Conservation (phyloP, 2,329 filamentous ascomycete genomes). For the Hirsutella minnesotensis region DNA sequence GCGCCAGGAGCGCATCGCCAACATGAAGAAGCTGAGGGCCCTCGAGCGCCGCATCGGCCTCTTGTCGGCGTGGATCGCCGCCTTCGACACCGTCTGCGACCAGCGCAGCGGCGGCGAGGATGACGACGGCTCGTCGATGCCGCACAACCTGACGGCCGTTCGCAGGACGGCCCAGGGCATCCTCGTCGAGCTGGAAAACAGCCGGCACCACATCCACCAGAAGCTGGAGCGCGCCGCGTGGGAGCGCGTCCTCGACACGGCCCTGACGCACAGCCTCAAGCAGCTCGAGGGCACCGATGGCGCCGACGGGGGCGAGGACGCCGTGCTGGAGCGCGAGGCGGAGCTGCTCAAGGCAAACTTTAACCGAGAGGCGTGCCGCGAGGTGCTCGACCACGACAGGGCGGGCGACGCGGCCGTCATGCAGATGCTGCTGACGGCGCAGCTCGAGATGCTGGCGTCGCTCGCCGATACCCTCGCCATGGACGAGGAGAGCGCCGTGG, state of each 20-base stretch:
- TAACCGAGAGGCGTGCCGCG: slow-evolving; percentile 64
- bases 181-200: slow-evolving; percentile 77
- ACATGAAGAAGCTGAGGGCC: slow-evolving; percentile 71
- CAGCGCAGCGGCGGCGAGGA: slow-evolving; percentile 35
- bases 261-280: slow-evolving; percentile 70
- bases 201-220: slow-evolving; percentile 82
- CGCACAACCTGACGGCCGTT: slow-evolving; percentile 59
- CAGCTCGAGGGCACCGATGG: slow-evolving; percentile 53
- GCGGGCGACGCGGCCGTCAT: slow-evolving; percentile 64
- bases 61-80: slow-evolving; percentile 84
- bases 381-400: slow-evolving; percentile 76
- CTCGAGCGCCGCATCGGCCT: slow-evolving; percentile 77
- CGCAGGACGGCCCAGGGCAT: slow-evolving; percentile 84
- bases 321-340: slow-evolving; percentile 66
- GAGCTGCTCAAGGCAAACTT: slow-evolving; percentile 78
- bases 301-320: slow-evolving; percentile 48
- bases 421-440: slow-evolving; percentile 75
- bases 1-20: slow-evolving; percentile 63
- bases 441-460: slow-evolving; percentile 82
- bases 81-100: slow-evolving; percentile 76
- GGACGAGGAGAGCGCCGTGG: slow-evolving; percentile 71
- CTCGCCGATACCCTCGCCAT: slow-evolving; percentile 72
- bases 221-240: slow-evolving; percentile 69
- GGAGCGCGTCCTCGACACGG: slow-evolving; percentile 80
- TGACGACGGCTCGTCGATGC: slow-evolving; percentile 50